Evolutionary conservation across 495 filamentous ascomycete species (phyloP).

Genomic region (Monascus purpureus): DNA sequence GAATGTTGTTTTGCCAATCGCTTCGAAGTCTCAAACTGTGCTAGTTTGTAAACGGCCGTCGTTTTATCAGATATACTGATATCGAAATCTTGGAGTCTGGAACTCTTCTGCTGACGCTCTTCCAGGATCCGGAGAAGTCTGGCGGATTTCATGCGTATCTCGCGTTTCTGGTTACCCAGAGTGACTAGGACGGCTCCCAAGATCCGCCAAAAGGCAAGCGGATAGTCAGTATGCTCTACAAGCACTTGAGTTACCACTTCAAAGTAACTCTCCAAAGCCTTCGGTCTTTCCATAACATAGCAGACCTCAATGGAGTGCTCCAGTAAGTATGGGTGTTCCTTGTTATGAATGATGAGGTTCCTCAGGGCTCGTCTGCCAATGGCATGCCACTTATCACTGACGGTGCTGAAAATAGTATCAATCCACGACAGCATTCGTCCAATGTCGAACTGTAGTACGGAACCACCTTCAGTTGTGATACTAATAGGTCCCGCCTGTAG

Average conservation of each 20-base stretch:
- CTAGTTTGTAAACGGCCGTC: conserved; percentile 91
- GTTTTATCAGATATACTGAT: conserved; percentile 98
- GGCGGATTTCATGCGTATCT: conserved; percentile 77
- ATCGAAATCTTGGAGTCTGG: conserved; percentile 90
- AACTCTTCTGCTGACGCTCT: conserved; percentile 69
- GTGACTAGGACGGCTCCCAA: conserved; percentile 79
- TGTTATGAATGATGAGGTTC: conserved; percentile 83
- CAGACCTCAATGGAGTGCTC: conserved; percentile 81
- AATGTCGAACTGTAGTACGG: conserved; percentile 78
- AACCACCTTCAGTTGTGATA: conserved; percentile 70
- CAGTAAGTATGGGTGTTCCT: conserved; percentile 65
- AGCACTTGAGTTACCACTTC: conserved; percentile 81
- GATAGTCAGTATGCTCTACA: conserved; percentile 62
- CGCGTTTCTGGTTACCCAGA: conserved; percentile 76
- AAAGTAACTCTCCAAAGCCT: conserved; percentile 89
- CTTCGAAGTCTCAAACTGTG: conserved; percentile 92
- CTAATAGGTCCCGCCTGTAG: conserved; percentile 69
- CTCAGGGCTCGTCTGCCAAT: conserved; percentile 83
- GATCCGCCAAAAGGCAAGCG: conserved; percentile 78
- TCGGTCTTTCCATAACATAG: conserved; percentile 54
- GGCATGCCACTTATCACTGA: conserved; percentile 79
- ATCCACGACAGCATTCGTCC: conserved; percentile 89
- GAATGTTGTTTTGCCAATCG: conserved; percentile 76
- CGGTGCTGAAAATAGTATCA: conserved; percentile 78
- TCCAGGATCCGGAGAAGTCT: conserved; percentile 73